These are phyloP conservation scores for Blastobotrys peoriensis DNA, from an alignment of 805 yeast species.

Conservation along the genomic window DNA sequence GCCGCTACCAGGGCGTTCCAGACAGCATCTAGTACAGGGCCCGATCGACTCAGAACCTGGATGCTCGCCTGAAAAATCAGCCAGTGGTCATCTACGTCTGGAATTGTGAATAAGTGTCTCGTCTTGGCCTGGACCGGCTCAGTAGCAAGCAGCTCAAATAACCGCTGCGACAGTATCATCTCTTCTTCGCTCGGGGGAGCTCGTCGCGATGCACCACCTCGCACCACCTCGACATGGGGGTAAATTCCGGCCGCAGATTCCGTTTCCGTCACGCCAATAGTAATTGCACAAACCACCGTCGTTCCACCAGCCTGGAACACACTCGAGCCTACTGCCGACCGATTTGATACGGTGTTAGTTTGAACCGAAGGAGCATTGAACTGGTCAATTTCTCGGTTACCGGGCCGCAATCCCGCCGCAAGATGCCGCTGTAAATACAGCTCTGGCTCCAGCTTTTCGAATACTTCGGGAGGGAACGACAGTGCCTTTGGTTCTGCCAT, in stretches of 20 bases:
- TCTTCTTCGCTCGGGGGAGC: conserved; percentile 24
- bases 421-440: conserved; percentile 73
- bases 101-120: conserved; percentile 19
- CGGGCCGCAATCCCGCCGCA: conserved; percentile 68
- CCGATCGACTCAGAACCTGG: conserved; percentile 72
- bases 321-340: conserved; percentile 55
- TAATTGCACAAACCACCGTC: conserved; percentile 49
- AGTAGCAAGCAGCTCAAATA: conserved; percentile 57
- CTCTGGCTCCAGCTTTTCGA: conserved; percentile 83
- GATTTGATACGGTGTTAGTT: conserved; percentile 16
- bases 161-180: conserved; percentile 38
- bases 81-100: conserved; percentile 24
- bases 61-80: conserved; percentile 65
- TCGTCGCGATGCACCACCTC: conserved; percentile 30
- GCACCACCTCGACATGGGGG: conserved; percentile 22
- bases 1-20: conserved; percentile 66
- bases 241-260: conserved; percentile 16
- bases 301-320: conserved; percentile 67
- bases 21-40: conserved; percentile 73
- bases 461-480: conserved; percentile 71
- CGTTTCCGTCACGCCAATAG: conserved; percentile 17
- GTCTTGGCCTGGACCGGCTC: conserved; percentile 40
- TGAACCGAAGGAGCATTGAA: conserved; percentile 50
- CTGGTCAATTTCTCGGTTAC: conserved; percentile 61
- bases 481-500: conserved; percentile 35